Base-by-base conservation (phyloP, 2,329 filamentous ascomycete genomes). In the Apiospora sp. region DNA sequence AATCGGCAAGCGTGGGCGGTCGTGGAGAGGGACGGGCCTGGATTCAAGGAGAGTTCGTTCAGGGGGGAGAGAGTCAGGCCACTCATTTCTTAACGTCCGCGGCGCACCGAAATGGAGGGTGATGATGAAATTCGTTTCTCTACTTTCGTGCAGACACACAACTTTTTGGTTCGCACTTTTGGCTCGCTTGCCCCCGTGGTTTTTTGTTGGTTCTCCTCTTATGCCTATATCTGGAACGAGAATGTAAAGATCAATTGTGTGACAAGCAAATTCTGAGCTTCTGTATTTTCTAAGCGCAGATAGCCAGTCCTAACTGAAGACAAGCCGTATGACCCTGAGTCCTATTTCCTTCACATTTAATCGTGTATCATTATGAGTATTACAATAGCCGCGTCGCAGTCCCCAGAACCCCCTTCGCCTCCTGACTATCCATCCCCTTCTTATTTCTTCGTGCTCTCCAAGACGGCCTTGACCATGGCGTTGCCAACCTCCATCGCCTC, bases 391-490 rank as follows among this genome's bases (percentile, higher is more conserved):
- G 41, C 30, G 30, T 64, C 37, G 8, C 34, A 64, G 30, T 37
- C n/a, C n/a, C n/a, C n/a, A n/a, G n/a, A n/a, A n/a, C n/a, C n/a
- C n/a, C n/a, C n/a, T n/a, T n/a, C n/a, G n/a, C n/a, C n/a, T n/a
- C n/a, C n/a, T n/a, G 27, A 30, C 27, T 30, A 30, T 30, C n/a
- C n/a, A n/a, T 30, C 27, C 58, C 58, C 19, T 19, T 12, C 51
- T 74, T 74, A 82, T 68, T 84, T 81, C 78, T 82, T 84, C 34
- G 92, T 93, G 82, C 94, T 96, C 84, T 96, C 93, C 77, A 98
- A 84, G 78, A 99, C 96, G 64, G 94, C 96, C 86, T 92, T 95
- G 83, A 99, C 97, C 96, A 99, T 99, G 81, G 95, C 93, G 81
- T 98, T 98, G 3, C 96, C 96, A 49, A 99, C 86, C 77, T 92